Conservation (phyloP, 2,329 filamentous ascomycete genomes). For the Phoma sp. region DNA sequence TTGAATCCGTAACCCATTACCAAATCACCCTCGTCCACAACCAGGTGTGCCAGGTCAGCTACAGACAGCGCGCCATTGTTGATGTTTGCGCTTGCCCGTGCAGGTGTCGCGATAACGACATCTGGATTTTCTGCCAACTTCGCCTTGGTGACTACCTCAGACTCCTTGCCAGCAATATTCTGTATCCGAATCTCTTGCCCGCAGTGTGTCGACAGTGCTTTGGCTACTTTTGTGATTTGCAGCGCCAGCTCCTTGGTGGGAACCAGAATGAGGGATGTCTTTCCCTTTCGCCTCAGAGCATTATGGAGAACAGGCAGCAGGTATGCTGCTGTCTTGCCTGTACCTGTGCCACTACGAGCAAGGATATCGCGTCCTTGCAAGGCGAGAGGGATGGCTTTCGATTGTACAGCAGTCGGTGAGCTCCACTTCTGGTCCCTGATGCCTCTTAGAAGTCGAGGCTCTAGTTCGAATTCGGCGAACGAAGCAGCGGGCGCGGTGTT, state of each 20-base stretch:
- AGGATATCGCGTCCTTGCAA: conserved; percentile 88
- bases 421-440: conserved; percentile 83
- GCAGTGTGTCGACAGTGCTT: conserved; percentile 80
- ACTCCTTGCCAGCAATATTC: conserved; percentile 89
- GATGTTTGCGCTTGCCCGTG: conserved; percentile 79
- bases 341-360: conserved; percentile 91
- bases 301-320: conserved; percentile 85
- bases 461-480: conserved; percentile 80
- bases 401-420: conserved; percentile 87
- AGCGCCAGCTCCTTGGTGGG: conserved; percentile 93
- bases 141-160: conserved; percentile 84
- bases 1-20: conserved; percentile 94
- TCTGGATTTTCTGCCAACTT: conserved; percentile 86
- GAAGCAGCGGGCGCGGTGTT: conserved; percentile 46
- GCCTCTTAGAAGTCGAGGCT: conserved; percentile 83
- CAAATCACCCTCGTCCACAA: conserved; percentile 93
- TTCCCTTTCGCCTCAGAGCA: conserved; percentile 79
- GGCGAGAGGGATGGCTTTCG: conserved; percentile 84
- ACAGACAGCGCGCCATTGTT: conserved; percentile 74
- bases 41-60: conserved; percentile 73
- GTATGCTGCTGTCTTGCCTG: conserved; percentile 97
- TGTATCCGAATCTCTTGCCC: conserved; percentile 80
- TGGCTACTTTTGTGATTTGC: conserved; percentile 81
- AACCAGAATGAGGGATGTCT: conserved; percentile 83
- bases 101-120: conserved; percentile 87